These are phyloP conservation scores for Phytophthora sp. DNA, from an alignment of 352 stramenopile species.

Conservation along the genomic window DNA sequence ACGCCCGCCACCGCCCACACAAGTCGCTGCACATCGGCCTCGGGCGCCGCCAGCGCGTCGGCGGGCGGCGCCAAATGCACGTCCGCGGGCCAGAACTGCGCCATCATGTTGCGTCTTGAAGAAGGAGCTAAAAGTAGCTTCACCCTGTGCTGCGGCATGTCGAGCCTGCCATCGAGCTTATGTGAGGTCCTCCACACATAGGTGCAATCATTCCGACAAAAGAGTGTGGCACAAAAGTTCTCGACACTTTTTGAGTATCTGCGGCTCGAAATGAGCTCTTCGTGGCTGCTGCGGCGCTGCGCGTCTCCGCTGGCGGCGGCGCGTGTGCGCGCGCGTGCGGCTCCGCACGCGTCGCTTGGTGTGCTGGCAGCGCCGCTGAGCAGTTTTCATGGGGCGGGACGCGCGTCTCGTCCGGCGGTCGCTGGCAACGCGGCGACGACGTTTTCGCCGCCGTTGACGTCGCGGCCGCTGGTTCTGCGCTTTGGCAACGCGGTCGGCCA, in stretches of 20 bases:
- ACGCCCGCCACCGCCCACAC: slow-evolving; percentile 90
- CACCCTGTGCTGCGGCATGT: no score
- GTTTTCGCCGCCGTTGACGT: background rate
- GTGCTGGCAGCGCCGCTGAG: background rate
- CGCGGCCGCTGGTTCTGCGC: slow-evolving; percentile 12
- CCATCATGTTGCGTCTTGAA: slow-evolving; percentile 16
- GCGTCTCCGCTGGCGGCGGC: slow-evolving; percentile 12
- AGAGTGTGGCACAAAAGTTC: background rate
- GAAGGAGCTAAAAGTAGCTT: slow-evolving; percentile 14
- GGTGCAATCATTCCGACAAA: slow-evolving; percentile 6
- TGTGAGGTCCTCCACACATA: no score
- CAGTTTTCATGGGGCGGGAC: background rate
- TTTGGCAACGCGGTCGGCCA: background rate
- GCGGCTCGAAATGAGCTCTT: slow-evolving; percentile 23
- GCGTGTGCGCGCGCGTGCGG: background rate
- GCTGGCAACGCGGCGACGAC: background rate
- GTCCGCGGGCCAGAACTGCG: slow-evolving; percentile 19
- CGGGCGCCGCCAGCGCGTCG: slow-evolving; percentile 40
- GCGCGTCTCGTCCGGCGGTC: slow-evolving; percentile 2
- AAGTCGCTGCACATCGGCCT: slow-evolving; percentile 67
- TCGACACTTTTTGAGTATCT: background rate
- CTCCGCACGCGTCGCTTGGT: slow-evolving; percentile 1
- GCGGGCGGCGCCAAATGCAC: slow-evolving; percentile 20
- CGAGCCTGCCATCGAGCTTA: no score
- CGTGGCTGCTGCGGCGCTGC: slow-evolving; percentile 25